These are phyloP conservation scores for Cryptococcus sp. DNA, from an alignment of 1,284 basidiomycete species.

Conservation along the genomic window DNA sequence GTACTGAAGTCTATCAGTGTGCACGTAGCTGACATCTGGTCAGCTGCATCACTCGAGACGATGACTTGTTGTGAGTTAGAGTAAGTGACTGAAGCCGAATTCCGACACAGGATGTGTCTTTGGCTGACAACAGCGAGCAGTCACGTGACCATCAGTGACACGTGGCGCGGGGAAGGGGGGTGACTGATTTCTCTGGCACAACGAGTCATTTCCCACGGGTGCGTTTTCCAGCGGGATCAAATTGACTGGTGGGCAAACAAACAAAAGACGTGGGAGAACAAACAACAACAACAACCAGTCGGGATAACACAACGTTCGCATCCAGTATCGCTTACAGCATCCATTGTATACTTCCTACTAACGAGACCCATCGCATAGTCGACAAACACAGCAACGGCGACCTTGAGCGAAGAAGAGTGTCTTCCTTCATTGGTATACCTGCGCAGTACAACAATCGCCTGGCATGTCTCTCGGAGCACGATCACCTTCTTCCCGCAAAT, in stretches of 20 bases:
- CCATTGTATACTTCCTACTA: no score
- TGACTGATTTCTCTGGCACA: no score
- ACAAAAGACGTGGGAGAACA: conserved; percentile 11
- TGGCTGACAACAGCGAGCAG: no score
- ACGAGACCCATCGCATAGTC: no score
- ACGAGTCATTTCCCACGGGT: conserved; percentile 1
- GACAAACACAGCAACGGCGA: neutral
- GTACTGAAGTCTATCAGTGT: neutral
- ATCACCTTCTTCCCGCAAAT: conserved; percentile 30
- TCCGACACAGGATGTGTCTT: no score
- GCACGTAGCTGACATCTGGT: neutral
- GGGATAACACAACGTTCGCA: no score
- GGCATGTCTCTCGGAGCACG: conserved; percentile 25
- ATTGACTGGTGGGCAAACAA: conserved; percentile 9
- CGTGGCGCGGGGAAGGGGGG: neutral
- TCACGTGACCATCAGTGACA: no score
- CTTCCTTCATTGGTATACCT: neutral
- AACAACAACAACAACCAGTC: neutral
- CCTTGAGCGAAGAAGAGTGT: no score
- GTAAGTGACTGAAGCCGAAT: no score
- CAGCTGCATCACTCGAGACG: no score
- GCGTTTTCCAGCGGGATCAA: neutral
- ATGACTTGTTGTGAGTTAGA: no score
- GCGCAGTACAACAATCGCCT: neutral
- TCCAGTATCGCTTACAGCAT: no score